Base-by-base conservation (phyloP, 139 green algal species). In the Chlamydomonas asymmetrica region DNA sequence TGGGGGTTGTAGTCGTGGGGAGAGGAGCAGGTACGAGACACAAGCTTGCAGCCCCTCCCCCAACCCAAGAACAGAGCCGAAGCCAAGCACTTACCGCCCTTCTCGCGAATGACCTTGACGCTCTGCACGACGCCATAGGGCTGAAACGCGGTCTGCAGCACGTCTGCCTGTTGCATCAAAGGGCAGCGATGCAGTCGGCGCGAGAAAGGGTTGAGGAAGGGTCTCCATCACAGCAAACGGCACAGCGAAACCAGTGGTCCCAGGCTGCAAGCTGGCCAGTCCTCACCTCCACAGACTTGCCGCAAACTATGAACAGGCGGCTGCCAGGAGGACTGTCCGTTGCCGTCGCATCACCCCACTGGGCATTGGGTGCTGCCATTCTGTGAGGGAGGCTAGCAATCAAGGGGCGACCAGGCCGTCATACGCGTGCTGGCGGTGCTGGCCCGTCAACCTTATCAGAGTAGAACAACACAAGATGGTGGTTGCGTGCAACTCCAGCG, bases 71-170 rank as follows among this genome's bases (percentile, higher is more conserved):
- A n/a, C n/a, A n/a, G n/a, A n/a, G n/a, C n/a, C n/a, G n/a, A n/a
- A n/a, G n/a, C n/a, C n/a, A n/a, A n/a, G n/a, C n/a, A 71, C 84
- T 81, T 68, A 95, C 89, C 91, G 82, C 91, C 91, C 70, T 96
- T 96, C 52, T 96, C 91, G 7, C 84, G 83, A n/a, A 96, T 83
- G 20, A 94, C 50, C 75, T 93, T 96, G 25, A 94, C 84, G 40
- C 87, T 88, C 56, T 90, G 75, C 1, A 94, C 59, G 23, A 57
- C 75, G 49, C 91, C 91, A 77, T 81, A 92, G 0, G 82, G 66
- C 23, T 65, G 45, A 71, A 94, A 96, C 1, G 87, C 87, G 0
- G 48, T 69, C 63, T 81, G 78, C 32, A 95, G 82, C 56, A 84
- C 64, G 38, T 90, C 81, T 45, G 80, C 84, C 90, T 94, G 79